Evolutionary conservation across 768 basidiomycete genomes (phyloP).

Genomic region (Neoboletus subvelutipes): DNA sequence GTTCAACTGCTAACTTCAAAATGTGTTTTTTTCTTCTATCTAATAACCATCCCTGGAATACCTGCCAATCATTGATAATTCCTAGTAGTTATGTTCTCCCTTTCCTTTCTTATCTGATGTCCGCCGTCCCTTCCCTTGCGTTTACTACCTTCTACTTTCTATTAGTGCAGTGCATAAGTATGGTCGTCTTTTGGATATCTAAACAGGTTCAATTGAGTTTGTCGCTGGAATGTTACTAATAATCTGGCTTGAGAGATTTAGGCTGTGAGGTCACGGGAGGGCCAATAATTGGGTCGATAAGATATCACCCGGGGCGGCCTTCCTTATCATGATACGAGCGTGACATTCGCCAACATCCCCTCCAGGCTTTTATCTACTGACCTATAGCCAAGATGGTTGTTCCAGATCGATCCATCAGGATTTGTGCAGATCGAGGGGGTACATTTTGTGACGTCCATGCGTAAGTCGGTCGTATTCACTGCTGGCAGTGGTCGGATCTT

Average conservation of each 20-base stretch:
- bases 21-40: constrained; percentile 7
- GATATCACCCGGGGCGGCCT: not conserved
- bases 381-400: constrained; percentile 31
- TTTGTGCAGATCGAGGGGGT: constrained; percentile 87
- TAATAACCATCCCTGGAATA: constrained; percentile 27
- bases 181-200: constrained; percentile 22
- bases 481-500: not conserved
- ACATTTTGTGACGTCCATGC: constrained; percentile 92
- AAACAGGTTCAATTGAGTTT: not conserved
- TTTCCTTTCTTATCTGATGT: constrained; percentile 12
- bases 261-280: not conserved
- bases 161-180: constrained; percentile 22
- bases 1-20: constrained; percentile 16
- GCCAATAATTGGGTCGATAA: constrained; percentile 2
- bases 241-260: not conserved
- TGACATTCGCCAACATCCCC: not conserved
- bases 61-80: constrained; percentile 26
- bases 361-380: not conserved
- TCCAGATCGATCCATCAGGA: constrained; percentile 76
- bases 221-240: not conserved
- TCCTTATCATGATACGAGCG: not conserved
- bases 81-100: constrained; percentile 25
- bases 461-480: constrained; percentile 40
- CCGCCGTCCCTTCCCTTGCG: not conserved
- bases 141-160: constrained; percentile 7